Conservation (phyloP, 805 yeast genomes). For the Lipomyces yamadae region DNA sequence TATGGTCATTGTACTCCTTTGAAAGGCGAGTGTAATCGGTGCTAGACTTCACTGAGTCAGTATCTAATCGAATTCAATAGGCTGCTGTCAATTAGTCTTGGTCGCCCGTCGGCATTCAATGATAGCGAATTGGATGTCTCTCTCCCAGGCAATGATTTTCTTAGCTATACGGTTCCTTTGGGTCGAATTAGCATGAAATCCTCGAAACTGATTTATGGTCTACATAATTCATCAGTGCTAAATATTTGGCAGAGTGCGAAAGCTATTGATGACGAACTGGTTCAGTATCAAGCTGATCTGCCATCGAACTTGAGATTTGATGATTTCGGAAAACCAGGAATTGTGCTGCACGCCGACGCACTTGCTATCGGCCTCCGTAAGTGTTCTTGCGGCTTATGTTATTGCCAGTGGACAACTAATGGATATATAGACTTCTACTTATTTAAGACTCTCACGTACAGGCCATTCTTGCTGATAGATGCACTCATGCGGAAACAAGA, state of each 20-base stretch:
- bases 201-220: conserved; percentile 28
- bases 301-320: conserved; percentile 31
- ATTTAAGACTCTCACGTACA: conserved; percentile 34
- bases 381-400: conserved; percentile 4
- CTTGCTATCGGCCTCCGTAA: conserved; percentile 34
- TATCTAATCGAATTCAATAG: not conserved
- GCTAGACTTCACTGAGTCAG: not conserved
- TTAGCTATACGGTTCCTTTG: conserved; percentile 32
- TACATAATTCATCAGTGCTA: conserved; percentile 23
- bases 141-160: conserved; percentile 28
- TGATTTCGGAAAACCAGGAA: conserved; percentile 34
- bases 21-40: conserved; percentile 15
- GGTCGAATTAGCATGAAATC: conserved; percentile 30
- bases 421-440: conserved; percentile 23
- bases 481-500: conserved; percentile 25
- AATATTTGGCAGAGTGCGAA: conserved; percentile 31
- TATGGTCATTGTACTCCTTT: conserved; percentile 33
- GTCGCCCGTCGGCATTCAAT: conserved; percentile 35
- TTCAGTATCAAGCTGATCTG: conserved; percentile 13
- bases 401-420: not conserved
- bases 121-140: conserved; percentile 29
- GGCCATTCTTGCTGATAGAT: conserved; percentile 35
- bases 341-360: conserved; percentile 33
- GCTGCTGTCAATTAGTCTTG: conserved; percentile 22
- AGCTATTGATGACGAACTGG: conserved; percentile 27